Percentiles rank a stretch among this genome's conserved stretches.
Evolutionary conservation across 495 filamentous ascomycete species (phyloP).

Genomic region (Penicillium pulvis): DNA sequence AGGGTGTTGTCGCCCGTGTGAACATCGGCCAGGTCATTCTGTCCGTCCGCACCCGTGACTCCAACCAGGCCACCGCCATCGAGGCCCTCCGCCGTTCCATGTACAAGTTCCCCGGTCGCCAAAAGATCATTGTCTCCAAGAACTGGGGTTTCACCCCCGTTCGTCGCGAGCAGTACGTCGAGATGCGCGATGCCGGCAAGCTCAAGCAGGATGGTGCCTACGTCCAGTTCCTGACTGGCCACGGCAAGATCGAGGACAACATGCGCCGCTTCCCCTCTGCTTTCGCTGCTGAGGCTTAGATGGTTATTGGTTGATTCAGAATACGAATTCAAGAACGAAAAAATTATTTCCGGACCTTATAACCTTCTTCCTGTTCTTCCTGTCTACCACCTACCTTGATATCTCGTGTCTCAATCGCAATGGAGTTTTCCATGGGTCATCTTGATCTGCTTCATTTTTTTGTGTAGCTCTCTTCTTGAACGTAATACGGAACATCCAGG

Average conservation of each 20-base stretch:
- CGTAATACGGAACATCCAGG: not conserved
- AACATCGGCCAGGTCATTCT: constrained; percentile 99
- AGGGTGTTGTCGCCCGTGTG: constrained; percentile 96
- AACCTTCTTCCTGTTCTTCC: constrained; percentile 19
- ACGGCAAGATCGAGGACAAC: constrained; percentile 83
- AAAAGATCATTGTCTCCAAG: constrained; percentile 99
- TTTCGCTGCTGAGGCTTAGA: constrained; percentile 61
- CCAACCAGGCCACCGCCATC: constrained; percentile 87
- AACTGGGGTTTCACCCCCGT: constrained; percentile 99
- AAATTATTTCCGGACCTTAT: constrained; percentile 32
- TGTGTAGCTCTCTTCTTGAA: not conserved
- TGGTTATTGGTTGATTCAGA: constrained; percentile 32
- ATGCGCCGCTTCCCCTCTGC: constrained; percentile 91
- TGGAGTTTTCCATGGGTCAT: constrained; percentile 36
- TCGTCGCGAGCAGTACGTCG: constrained; percentile 92
- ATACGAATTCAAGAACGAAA: constrained; percentile 34
- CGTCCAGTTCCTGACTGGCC: constrained; percentile 94
- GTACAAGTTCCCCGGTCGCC: constrained; percentile 99
- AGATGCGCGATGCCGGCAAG: constrained; percentile 85
- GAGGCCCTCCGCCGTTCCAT: constrained; percentile 97
- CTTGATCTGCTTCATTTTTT: constrained; percentile 6
- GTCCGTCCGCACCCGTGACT: constrained; percentile 92
- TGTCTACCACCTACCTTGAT: constrained; percentile 29
- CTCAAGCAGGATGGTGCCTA: constrained; percentile 97
- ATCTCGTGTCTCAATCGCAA: constrained; percentile 28